Percentiles rank a stretch among this genome's conserved stretches.
phyloP scores from a whole-genome alignment of 2,329 filamentous ascomycete genomes.

The Orbilia brochopaga region DNA sequence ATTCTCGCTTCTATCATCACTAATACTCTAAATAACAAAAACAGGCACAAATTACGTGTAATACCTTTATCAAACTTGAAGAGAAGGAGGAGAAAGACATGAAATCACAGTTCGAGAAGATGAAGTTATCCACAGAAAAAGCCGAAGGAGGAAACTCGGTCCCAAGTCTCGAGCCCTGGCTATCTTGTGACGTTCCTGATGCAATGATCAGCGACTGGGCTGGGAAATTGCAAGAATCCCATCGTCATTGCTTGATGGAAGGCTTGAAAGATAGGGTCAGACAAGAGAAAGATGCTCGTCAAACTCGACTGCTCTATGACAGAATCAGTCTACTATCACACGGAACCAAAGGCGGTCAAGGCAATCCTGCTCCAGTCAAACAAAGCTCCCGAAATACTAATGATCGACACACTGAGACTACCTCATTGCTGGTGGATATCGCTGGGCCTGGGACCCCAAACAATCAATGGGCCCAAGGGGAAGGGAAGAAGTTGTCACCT shows the following conservation, averaged over 20 bases:
- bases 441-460: not conserved
- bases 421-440: not conserved
- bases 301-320: conserved; percentile 19
- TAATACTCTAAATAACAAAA: not conserved
- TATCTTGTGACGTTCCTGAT: conserved; percentile 18
- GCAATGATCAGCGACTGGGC: conserved; percentile 32
- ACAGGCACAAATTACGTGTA: conserved; percentile 17
- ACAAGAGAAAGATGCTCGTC: conserved; percentile 14
- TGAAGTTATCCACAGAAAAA: not conserved
- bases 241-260: conserved; percentile 7
- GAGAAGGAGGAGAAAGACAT: not conserved
- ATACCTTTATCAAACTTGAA: not conserved
- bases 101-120: conserved; percentile 1
- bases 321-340: conserved; percentile 14
- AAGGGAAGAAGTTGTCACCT: not conserved
- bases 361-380: too few relatives aligned
- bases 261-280: conserved; percentile 13
- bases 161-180: conserved; percentile 11
- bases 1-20: not conserved
- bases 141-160: not conserved
- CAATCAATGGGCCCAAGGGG: not conserved
- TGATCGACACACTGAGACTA: not conserved
- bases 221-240: conserved; percentile 29
- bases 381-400: not conserved
- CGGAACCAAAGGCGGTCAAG: not conserved